Base-by-base conservation (phyloP, 345 rosid species). In the Limnanthes douglasii region DNA sequence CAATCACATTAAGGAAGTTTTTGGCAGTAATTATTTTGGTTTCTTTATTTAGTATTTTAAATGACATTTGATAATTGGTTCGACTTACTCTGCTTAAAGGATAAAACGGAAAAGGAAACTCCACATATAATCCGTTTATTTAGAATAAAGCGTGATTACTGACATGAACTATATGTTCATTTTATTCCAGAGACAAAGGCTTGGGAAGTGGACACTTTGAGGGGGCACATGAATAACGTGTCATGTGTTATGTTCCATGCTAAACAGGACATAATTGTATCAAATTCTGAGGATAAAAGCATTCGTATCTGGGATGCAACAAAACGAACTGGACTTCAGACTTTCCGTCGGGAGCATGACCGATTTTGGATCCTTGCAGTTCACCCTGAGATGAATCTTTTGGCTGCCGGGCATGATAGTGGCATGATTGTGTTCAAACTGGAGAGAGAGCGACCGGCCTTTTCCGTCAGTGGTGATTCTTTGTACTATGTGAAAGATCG, bases 261-360 rank as follows among this genome's bases (percentile, higher is more conserved):
- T 17, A 92, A 73, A 43, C 94, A 78, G 63, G 99, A 92, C 64
- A 70, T 92, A 22, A 85, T 92, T 58, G 96, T 92, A 11, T 92
- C 99, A 7, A 92, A 85, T 54, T 92, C 99, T 0, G 98, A 90
- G 66, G 98, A 90, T 48, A 90, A 78, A 46, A 80, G 88, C 47
- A 90, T 90, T 26, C 85, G 94, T 34, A 93, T 90, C 37, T 90
- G 98, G 98, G 98, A 84, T 42, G 96, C 62, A 43, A 84, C 98
- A 18, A 90, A 80, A 59, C 44, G 94, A 54, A 73, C 94, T 46
- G 88, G 83, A 53, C 52, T 90, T 43, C 94, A 90, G 42, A 90
- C 96, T 34, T 84, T 90, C 34, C 93, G 94, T 22, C 76, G 98
- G 16, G 98, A 90, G 47, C 96, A 90, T 54, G 94, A 90, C 30